Percentiles rank a stretch among this genome's conserved stretches.
Conservation (phyloP, 108 stramenopile genomes). For the Ochromonas danica region DNA sequence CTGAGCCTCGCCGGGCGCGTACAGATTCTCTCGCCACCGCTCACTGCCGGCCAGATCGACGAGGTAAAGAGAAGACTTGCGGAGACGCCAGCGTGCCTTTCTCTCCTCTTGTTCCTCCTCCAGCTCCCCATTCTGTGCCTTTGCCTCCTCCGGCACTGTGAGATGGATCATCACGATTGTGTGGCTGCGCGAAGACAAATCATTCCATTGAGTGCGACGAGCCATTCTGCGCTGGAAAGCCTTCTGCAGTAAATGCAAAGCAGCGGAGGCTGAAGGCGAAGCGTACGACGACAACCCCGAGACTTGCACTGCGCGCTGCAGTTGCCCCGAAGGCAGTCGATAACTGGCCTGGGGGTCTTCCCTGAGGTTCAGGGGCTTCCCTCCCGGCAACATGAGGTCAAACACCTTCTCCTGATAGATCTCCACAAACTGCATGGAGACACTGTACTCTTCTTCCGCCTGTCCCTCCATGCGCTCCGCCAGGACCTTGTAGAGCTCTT, state of each 20-base stretch:
- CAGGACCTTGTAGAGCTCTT: too few relatives aligned
- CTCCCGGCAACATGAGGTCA: not conserved
- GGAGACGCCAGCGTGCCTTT: too few relatives aligned
- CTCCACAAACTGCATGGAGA: too few relatives aligned
- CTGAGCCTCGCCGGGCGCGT: not conserved
- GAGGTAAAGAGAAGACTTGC: not conserved
- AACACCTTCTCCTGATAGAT: not conserved
- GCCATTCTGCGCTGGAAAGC: not conserved
- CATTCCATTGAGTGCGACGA: not conserved
- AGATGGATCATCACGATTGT: not conserved
- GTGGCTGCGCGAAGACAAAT: constrained; percentile 29
- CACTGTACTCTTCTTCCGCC: too few relatives aligned
- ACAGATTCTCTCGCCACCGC: constrained; percentile 2
- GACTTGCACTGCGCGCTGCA: constrained; percentile 5
- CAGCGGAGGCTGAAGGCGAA: not conserved
- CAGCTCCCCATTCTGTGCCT: not conserved
- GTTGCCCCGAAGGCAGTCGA: too few relatives aligned
- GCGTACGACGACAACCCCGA: not conserved
- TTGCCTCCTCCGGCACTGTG: not conserved
- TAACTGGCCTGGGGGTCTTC: not conserved
- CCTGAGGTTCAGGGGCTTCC: constrained; percentile 12
- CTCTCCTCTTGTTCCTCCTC: not conserved
- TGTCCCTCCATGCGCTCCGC: too few relatives aligned
- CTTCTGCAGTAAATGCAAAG: constrained; percentile 6
- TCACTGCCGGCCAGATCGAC: constrained; percentile 24